A percentile compares a stretch with the other conserved stretches of the same genome.
Conservation (phyloP, 2,329 filamentous ascomycete genomes). For the Penicillium vulpinum region DNA sequence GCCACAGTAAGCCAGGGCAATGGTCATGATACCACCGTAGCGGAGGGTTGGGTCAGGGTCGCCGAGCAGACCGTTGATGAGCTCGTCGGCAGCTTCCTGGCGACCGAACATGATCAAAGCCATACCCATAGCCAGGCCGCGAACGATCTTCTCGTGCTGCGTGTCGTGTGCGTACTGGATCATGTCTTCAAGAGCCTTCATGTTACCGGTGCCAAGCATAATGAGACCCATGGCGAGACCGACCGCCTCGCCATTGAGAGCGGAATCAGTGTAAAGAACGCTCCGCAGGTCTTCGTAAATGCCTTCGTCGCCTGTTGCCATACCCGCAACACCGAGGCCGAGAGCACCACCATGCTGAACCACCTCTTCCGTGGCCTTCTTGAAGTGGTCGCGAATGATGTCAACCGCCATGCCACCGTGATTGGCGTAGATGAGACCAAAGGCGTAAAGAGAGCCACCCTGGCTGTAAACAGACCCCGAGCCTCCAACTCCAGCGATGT, state of each 20-base stretch:
- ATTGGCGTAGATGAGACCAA: constrained; percentile 95
- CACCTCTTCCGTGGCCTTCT: constrained; percentile 65
- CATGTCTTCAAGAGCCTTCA: constrained; percentile 92
- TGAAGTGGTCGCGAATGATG: constrained; percentile 50
- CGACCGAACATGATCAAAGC: constrained; percentile 97
- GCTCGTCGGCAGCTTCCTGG: constrained; percentile 89
- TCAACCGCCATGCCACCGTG: constrained; percentile 80
- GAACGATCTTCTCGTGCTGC: constrained; percentile 97
- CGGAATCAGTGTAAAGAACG: constrained; percentile 89
- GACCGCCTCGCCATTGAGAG: constrained; percentile 94
- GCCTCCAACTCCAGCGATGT: constrained; percentile 62
- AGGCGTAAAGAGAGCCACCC: constrained; percentile 91
- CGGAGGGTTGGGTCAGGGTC: constrained; percentile 91
- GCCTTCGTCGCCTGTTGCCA: constrained; percentile 88
- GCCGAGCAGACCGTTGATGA: constrained; percentile 89
- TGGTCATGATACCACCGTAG: constrained; percentile 98
- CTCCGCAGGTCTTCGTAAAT: constrained; percentile 89
- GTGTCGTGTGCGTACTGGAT: constrained; percentile 97
- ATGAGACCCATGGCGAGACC: constrained; percentile 95
- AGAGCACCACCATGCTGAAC: constrained; percentile 96
- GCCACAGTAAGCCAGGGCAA: constrained; percentile 94
- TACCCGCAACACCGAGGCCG: constrained; percentile 92
- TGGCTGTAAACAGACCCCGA: constrained; percentile 92
- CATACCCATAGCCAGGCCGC: constrained; percentile 93
- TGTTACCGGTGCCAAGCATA: constrained; percentile 97